A percentile compares a stretch with the other conserved stretches of the same genome.
Evolutionary conservation across 768 basidiomycete genomes (phyloP).

Genomic region (Trametes cinnabarina): DNA sequence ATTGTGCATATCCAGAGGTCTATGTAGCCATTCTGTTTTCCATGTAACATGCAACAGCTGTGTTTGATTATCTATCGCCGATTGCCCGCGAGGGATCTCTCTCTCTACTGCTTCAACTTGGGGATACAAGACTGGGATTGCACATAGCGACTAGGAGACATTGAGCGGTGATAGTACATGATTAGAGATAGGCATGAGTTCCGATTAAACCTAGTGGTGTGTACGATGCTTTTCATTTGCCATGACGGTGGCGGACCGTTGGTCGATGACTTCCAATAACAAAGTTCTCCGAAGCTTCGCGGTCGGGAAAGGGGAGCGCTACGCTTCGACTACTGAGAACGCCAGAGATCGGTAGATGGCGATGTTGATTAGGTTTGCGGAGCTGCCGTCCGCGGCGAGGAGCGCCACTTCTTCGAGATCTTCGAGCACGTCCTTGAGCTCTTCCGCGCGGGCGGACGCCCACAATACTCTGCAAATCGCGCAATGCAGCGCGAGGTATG

Average conservation of each 20-base stretch:
- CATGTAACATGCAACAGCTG: constrained; percentile 13
- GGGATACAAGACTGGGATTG: neutral
- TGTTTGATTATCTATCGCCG: neutral
- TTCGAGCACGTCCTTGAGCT: constrained; percentile 17
- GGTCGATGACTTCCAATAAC: no score
- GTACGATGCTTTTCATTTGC: no score
- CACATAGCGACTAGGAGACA: neutral
- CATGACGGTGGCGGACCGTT: no score
- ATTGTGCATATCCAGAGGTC: constrained; percentile 13
- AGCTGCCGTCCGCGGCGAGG: constrained; percentile 15
- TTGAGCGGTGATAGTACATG: neutral
- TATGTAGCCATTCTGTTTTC: constrained; percentile 18
- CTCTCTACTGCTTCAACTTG: neutral
- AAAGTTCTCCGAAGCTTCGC: no score
- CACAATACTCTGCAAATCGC: constrained; percentile 15
- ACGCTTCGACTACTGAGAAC: neutral
- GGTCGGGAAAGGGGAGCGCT: no score
- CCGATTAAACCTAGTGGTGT: neutral
- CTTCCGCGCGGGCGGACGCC: constrained; percentile 13
- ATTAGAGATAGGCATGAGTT: neutral
- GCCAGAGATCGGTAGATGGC: constrained; percentile 14
- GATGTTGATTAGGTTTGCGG: constrained; percentile 17
- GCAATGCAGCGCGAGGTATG: constrained; percentile 17
- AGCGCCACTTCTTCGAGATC: constrained; percentile 17
- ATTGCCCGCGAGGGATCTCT: no score